Evolutionary conservation across 805 yeast genomes (phyloP).

Genomic region (Ogataea nitratoaversa): DNA sequence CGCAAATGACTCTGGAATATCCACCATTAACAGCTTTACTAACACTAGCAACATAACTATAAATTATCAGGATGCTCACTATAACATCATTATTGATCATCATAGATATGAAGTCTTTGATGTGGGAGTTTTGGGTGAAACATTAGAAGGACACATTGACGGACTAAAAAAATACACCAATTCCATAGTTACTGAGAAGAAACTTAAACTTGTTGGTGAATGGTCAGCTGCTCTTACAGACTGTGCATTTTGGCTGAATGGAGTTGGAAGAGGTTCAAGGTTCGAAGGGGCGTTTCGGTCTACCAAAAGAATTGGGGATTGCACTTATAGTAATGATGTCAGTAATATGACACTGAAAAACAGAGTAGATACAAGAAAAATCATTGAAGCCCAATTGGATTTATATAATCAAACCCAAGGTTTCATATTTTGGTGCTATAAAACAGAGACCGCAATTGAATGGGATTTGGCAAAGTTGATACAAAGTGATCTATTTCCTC

Average conservation of each 20-base stretch:
- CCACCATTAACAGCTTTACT: conserved; percentile 7
- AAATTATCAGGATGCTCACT: conserved; percentile 31
- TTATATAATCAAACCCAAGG: conserved; percentile 46
- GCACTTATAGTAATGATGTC: conserved; percentile 36
- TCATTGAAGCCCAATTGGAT: conserved; percentile 59
- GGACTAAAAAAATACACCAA: conserved; percentile 49
- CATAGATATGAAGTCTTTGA: conserved; percentile 90
- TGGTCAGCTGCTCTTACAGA: conserved; percentile 72
- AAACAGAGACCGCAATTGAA: conserved; percentile 60
- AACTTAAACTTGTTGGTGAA: conserved; percentile 60
- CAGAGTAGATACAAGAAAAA: conserved; percentile 43
- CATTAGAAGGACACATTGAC: conserved; percentile 58
- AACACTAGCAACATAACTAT: conserved; percentile 4
- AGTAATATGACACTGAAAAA: conserved; percentile 40
- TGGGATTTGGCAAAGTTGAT: conserved; percentile 61
- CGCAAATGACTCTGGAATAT: conserved; percentile 1
- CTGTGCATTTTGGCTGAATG: conserved; percentile 67
- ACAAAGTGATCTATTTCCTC: conserved; percentile 52
- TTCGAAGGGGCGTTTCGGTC: conserved; percentile 48
- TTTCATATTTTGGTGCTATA: conserved; percentile 70
- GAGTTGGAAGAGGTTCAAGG: conserved; percentile 64
- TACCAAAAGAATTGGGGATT: conserved; percentile 39
- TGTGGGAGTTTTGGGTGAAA: conserved; percentile 49
- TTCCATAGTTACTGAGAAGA: conserved; percentile 34
- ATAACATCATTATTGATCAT: conserved; percentile 79